Base-by-base conservation (phyloP, 768 basidiomycete genomes). In the Gymnopilus dilepis region DNA sequence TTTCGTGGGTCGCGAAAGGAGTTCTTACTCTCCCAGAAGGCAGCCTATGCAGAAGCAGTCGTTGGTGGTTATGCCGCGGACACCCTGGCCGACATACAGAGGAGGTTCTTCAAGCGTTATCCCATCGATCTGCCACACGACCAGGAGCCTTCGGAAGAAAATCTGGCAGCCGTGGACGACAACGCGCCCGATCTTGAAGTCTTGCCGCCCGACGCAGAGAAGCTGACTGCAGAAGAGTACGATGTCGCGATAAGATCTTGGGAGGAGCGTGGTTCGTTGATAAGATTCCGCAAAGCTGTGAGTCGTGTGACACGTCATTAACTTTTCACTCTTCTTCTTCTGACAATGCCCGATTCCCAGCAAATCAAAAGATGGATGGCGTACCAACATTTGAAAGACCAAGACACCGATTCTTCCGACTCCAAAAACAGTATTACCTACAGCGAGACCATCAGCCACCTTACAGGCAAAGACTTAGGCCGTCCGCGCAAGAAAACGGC, bases 311-410 rank as follows among this genome's bases (percentile, higher is more conserved):
- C 34, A 3, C 34, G 2, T 37, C 15, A 31, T 55, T 52, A 48
- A 24, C 38, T 52, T 54, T 33, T 50, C 19, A 17, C 6, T 24
- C 11, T 12, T 0, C 17, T 40, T 57, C 43, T 30, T 33, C 6
- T 22, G 9, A 15, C 26, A 13, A 41, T 53, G 19, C 15, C 33
- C 19, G 9, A 22, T 30, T 31, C 22, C 17, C 50, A 67, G 66
- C 60, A 67, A 65, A 65, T 67, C 53, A 58, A 59, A n/a, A 30
- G 64, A 0, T 67, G 64, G 64, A 28, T 65, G 42, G 26, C 53
- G 0, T 65, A 67, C 48, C 64, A 63, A 33, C 56, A 67, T 38
- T 56, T 51, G 41, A 63, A 62, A 30, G 59, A 62, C 37, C 59
- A 61, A 28, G 57, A 61, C 22, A 22, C 56, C 37, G 34, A 55